Evolutionary conservation across 2,329 filamentous ascomycete genomes (phyloP).

Genomic region (Botrytis fabae): DNA sequence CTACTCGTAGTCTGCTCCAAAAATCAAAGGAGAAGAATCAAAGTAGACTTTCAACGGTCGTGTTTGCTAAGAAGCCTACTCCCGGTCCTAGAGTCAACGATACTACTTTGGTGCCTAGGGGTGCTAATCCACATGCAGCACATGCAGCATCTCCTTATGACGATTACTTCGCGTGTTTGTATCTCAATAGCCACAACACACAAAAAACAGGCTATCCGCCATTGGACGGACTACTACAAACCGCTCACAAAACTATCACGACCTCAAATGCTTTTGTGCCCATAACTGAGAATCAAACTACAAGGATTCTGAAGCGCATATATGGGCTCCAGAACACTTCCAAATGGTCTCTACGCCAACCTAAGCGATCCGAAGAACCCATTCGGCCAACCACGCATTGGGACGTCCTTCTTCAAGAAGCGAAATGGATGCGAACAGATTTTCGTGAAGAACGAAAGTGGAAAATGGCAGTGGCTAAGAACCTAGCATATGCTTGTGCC

Average conservation of each 20-base stretch:
- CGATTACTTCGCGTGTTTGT: slow-evolving; percentile 65
- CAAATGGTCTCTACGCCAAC: slow-evolving; percentile 88
- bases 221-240: slow-evolving; percentile 71
- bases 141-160: slow-evolving; percentile 43
- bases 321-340: slow-evolving; percentile 89
- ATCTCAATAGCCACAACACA: slow-evolving; percentile 55
- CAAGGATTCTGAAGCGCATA: slow-evolving; percentile 79
- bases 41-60: slow-evolving; percentile 70
- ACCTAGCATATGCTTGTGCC: slow-evolving; percentile 78
- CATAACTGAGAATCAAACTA: slow-evolving; percentile 83
- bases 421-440: slow-evolving; percentile 98
- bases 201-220: slow-evolving; percentile 64
- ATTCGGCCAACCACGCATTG: slow-evolving; percentile 74
- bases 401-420: slow-evolving; percentile 85
- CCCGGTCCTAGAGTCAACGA: slow-evolving; percentile 45
- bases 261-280: slow-evolving; percentile 82
- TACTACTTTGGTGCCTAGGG: slow-evolving; percentile 25
- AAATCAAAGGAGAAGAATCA: slow-evolving; percentile 56
- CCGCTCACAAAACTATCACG: slow-evolving; percentile 85
- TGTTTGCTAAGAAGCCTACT: slow-evolving; percentile 69
- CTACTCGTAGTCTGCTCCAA: slow-evolving; percentile 42
- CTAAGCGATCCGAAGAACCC: slow-evolving; percentile 81
- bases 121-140: slow-evolving; percentile 22
- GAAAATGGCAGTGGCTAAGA: slow-evolving; percentile 81
- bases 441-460: slow-evolving; percentile 93